These are phyloP conservation scores for Didymella arachidicola DNA, from an alignment of 2,329 filamentous ascomycete species.

Conservation along the genomic window DNA sequence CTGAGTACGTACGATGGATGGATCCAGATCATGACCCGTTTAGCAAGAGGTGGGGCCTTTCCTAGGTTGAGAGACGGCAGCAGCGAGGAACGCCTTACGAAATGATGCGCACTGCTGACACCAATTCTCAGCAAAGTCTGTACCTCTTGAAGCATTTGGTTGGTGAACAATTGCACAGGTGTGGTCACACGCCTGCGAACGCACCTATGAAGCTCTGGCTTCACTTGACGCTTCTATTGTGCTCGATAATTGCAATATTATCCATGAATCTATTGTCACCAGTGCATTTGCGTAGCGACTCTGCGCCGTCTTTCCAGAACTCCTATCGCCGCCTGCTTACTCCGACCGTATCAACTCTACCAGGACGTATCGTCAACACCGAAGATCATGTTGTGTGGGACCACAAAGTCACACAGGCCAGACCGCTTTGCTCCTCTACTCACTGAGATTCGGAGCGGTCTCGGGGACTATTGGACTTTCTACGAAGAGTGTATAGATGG, in stretches of 20 bases:
- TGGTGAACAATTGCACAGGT: not conserved
- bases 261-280: not conserved
- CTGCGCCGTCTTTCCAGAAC: not conserved
- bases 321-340: not conserved
- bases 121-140: not conserved
- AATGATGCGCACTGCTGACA: not conserved
- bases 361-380: constrained; percentile 3
- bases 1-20: constrained; percentile 65
- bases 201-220: not conserved
- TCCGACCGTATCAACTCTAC: not conserved
- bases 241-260: constrained; percentile 3
- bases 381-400: not conserved
- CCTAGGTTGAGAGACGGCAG: not conserved
- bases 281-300: not conserved
- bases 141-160: not conserved
- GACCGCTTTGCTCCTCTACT: constrained; percentile 18
- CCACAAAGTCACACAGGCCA: not conserved
- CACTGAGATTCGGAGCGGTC: constrained; percentile 17
- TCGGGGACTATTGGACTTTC: constrained; percentile 24
- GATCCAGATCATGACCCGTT: constrained; percentile 64
- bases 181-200: not conserved
- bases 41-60: constrained; percentile 46
- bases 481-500: constrained; percentile 28
- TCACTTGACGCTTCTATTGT: constrained; percentile 7
- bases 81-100: too few species aligned